These are phyloP conservation scores for Chytriomyces confervae DNA, from an alignment of 192 early-diverging fungal species.

Conservation along the genomic window DNA sequence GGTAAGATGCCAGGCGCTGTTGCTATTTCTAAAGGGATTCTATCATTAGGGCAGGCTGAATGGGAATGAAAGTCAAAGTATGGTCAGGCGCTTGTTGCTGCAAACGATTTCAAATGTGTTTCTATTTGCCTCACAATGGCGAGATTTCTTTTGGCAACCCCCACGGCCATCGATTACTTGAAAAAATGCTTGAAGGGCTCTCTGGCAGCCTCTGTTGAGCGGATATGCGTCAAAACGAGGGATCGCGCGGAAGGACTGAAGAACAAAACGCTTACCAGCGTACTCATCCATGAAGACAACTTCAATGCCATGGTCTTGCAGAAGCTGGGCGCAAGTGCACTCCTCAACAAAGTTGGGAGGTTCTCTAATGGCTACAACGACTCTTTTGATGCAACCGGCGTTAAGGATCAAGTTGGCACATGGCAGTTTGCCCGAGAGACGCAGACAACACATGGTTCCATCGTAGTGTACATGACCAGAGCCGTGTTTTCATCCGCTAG, in stretches of 20 bases:
- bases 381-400: conserved; percentile 64
- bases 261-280: conserved; percentile 47
- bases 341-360: conserved; percentile 82
- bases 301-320: conserved; percentile 73
- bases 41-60: too few species aligned
- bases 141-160: too few species aligned
- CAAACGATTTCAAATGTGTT: too few species aligned
- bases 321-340: conserved; percentile 73
- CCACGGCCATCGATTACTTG: background rate
- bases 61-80: too few species aligned
- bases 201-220: background rate
- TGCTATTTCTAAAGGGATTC: too few species aligned
- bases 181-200: background rate
- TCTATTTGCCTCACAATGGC: too few species aligned
- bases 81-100: too few species aligned
- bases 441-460: conserved; percentile 93
- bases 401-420: conserved; percentile 81
- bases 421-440: conserved; percentile 72
- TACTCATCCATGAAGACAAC: conserved; percentile 75
- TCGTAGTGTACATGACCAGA: conserved; percentile 84
- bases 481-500: conserved; percentile 44
- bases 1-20: too few species aligned
- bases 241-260: background rate
- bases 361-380: conserved; percentile 89
- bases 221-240: background rate